Conservation (phyloP, 129 eudicot species). For the Artemisia argyi region DNA sequence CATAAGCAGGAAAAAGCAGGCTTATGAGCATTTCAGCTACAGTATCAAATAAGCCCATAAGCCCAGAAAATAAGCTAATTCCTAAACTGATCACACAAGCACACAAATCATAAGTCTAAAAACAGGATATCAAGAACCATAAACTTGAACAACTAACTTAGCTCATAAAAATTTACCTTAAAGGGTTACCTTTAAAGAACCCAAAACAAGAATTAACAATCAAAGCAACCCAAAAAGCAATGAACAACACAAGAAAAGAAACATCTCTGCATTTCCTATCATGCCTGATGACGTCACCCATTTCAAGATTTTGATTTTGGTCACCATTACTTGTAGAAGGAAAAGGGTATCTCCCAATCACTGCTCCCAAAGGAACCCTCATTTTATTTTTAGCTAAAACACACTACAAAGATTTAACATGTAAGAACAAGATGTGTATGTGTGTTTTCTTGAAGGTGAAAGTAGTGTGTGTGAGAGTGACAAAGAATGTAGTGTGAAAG, state of each 20-base stretch:
- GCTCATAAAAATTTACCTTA: constrained; percentile 49
- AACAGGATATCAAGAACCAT: constrained; percentile 18
- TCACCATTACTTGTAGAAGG: constrained; percentile 47
- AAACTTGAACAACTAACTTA: constrained; percentile 2
- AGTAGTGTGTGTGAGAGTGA: constrained; percentile 29
- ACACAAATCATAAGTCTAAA: not conserved
- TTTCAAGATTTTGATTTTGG: constrained; percentile 49
- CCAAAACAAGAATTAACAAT: constrained; percentile 94
- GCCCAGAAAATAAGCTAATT: too few relatives aligned
- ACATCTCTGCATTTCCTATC: constrained; percentile 87
- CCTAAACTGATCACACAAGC: constrained; percentile 24
- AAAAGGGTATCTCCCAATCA: constrained; percentile 80
- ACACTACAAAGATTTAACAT: constrained; percentile 18
- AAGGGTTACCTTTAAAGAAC: constrained; percentile 89
- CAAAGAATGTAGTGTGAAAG: constrained; percentile 18
- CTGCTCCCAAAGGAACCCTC: constrained; percentile 81
- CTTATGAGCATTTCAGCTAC: too few relatives aligned
- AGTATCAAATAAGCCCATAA: too few relatives aligned
- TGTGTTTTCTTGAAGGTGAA: constrained; percentile 8
- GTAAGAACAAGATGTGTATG: constrained; percentile 21
- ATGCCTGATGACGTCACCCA: constrained; percentile 61
- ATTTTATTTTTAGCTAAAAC: constrained; percentile 29
- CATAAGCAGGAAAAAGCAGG: too few relatives aligned
- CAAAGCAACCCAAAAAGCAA: constrained; percentile 89
- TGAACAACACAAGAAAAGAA: constrained; percentile 75